Evolutionary conservation across 2,329 filamentous ascomycete genomes (phyloP), one percentile per base, ranked within the genome.

Genomic region (Teratosphaeria gauchensis): DNA sequence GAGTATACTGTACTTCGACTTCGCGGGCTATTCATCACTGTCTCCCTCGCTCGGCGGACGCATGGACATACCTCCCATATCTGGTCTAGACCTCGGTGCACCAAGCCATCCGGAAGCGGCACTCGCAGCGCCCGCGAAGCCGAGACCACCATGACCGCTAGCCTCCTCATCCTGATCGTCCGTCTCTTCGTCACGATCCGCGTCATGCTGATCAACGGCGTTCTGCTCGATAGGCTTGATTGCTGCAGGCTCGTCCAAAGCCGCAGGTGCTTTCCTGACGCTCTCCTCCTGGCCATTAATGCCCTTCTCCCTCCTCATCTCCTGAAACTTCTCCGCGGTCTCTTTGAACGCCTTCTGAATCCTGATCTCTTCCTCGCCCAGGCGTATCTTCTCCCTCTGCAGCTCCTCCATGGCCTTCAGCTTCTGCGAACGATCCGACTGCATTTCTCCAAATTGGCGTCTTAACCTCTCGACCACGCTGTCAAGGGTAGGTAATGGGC

Each of bases 261-360:
- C 42, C 4, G 42, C n/a, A 3, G 16, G 9, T 42, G 9, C n/a
- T 9, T 21, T 11, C 6, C 3, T 3, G 4, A 19, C 42, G 5
- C 9, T 16, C 16, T 46, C 19, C 6, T 48, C 16, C 5, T 16
- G 19, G 42, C 42, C 42, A n/a, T 55, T 58, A 53, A 78, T 70
- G 4, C 78, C 78, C 2, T 74, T 73, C 61, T 80, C 78, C 42
- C 69, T 74, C 58, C 80, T 80, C 59, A 87, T 68, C 57, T 77
- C 79, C 65, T 86, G 80, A 69, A 87, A 90, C 62, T 83, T 81
- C 61, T 89, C 84, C 0, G 89, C 91, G 0, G 90, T 89, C 71
- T 94, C 87, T 69, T 90, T 87, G 56, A 97, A 76, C 57, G 95
- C 76, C 21, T 81, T 80, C 73, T 96, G 92, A 0, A 96, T 87